Evolutionary conservation across 352 stramenopile genomes (phyloP).

Genomic region (Globisporangium mamillatum): DNA sequence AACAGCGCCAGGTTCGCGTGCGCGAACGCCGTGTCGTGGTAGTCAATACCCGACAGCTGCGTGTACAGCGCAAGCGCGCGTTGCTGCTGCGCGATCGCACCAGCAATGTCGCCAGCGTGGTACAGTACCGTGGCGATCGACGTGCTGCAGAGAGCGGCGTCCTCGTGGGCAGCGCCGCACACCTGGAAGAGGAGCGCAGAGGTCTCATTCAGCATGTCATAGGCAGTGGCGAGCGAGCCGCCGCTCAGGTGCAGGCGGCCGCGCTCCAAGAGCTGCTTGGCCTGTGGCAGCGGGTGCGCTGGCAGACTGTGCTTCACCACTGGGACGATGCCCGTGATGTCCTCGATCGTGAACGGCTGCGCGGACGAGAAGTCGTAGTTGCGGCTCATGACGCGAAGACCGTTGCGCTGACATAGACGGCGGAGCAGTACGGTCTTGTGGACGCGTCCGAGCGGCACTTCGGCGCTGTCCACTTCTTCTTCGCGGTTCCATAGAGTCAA

Average conservation of each 20-base stretch:
- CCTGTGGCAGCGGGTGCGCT: constrained; percentile 66
- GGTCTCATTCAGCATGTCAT: constrained; percentile 89
- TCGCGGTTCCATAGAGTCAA: constrained; percentile 65
- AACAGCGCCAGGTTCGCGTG: constrained; percentile 92
- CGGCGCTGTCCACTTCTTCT: constrained; percentile 23
- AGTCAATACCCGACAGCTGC: constrained; percentile 92
- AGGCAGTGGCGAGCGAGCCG: constrained; percentile 70
- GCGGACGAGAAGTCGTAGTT: constrained; percentile 81
- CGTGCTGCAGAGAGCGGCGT: constrained; percentile 91
- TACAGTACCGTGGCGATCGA: constrained; percentile 91
- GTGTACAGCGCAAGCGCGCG: constrained; percentile 91
- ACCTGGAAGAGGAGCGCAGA: constrained; percentile 93
- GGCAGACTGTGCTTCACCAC: constrained; percentile 92
- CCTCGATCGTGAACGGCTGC: constrained; percentile 85
- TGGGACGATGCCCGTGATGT: constrained; percentile 92
- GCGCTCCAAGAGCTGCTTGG: constrained; percentile 86
- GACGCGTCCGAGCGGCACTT: constrained; percentile 39
- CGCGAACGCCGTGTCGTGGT: constrained; percentile 87
- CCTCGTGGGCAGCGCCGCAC: constrained; percentile 89
- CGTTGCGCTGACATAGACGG: constrained; percentile 91
- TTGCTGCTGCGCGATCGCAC: constrained; percentile 87
- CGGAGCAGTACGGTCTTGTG: constrained; percentile 87
- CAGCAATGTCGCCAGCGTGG: constrained; percentile 86
- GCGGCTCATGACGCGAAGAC: constrained; percentile 88
- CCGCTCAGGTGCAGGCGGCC: constrained; percentile 81